Evolutionary conservation across 1,139 yeast species (phyloP).

Genomic region (Scheffersomyces quercinus): DNA sequence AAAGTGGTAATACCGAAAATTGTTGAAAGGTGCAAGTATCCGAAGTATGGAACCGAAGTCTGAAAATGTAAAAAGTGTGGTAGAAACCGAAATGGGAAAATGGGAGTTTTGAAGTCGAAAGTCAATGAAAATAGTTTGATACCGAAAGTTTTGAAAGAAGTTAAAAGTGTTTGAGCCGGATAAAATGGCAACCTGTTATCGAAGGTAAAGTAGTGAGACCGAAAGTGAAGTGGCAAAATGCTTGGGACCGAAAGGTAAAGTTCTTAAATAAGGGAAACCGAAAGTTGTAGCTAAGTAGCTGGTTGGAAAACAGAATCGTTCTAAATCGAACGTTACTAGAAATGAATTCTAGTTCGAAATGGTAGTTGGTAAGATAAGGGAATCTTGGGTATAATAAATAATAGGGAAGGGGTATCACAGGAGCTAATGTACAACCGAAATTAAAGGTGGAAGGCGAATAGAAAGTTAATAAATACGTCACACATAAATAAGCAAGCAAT

Average conservation of each 20-base stretch:
- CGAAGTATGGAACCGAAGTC: too few relatives aligned
- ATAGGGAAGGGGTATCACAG: slow-evolving; percentile 1
- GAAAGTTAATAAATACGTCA: slow-evolving; percentile 3
- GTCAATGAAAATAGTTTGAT: not conserved
- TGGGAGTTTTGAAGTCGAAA: not conserved
- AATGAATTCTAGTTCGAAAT: not conserved
- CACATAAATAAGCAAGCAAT: not conserved
- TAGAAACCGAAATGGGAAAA: not conserved
- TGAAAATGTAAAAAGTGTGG: too few relatives aligned
- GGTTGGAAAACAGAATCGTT: slow-evolving; percentile 1
- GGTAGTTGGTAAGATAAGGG: not conserved
- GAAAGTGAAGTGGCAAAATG: not conserved
- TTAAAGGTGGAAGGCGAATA: not conserved
- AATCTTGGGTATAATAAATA: not conserved
- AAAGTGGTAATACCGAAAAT: not conserved
- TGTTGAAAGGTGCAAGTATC: not conserved
- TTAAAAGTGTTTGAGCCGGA: not conserved
- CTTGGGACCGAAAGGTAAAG: not conserved
- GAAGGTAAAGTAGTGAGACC: not conserved
- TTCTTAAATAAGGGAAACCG: slow-evolving; percentile 1
- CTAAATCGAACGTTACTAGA: not conserved
- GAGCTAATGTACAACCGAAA: slow-evolving; percentile 10
- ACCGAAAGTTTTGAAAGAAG: not conserved
- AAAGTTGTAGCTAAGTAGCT: not conserved
- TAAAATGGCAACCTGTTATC: not conserved